phyloP scores from a whole-genome alignment of 129 eudicot genomes.

The Lactuca saligna region DNA sequence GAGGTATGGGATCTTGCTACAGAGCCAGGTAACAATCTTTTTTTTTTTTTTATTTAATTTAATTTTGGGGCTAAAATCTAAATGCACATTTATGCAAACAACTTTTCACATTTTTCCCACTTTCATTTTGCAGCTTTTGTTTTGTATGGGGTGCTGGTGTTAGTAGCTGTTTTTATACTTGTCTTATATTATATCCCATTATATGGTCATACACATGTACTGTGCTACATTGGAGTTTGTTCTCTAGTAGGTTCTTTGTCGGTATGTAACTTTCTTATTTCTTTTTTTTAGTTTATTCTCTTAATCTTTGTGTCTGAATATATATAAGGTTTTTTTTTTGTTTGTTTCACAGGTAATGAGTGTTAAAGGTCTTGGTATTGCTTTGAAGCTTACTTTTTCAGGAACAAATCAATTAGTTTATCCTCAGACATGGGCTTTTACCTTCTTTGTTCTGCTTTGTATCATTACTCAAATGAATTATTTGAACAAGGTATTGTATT shows the following conservation, averaged over 20 bases:
- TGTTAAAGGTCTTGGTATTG: conserved; percentile 93
- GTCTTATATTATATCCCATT: conserved; percentile 66
- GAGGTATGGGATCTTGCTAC: conserved; percentile 98
- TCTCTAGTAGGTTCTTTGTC: conserved; percentile 87
- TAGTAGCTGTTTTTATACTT: conserved; percentile 62
- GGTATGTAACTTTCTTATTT: conserved; percentile 47
- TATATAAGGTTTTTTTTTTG: neutral
- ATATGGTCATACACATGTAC: conserved; percentile 86
- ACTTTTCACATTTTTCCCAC: too few species aligned
- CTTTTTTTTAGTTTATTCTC: neutral
- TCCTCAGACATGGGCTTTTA: conserved; percentile 92
- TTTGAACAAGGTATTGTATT: conserved; percentile 65
- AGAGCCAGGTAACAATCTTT: conserved; percentile 65
- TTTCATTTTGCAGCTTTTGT: conserved; percentile 67
- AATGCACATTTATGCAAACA: neutral
- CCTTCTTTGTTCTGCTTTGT: conserved; percentile 58
- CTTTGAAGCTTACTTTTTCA: conserved; percentile 80
- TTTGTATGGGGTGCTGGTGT: conserved; percentile 61
- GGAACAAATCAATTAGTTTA: conserved; percentile 80
- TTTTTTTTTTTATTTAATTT: too few species aligned
- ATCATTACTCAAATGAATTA: conserved; percentile 90
- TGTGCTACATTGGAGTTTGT: conserved; percentile 89
- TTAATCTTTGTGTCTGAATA: neutral
- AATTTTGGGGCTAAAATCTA: neutral
- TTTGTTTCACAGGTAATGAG: conserved; percentile 80